Evolutionary conservation across 106 monocot genomes (phyloP), one percentile per base, ranked within the genome.

Genomic region (Dioscorea alata): DNA sequence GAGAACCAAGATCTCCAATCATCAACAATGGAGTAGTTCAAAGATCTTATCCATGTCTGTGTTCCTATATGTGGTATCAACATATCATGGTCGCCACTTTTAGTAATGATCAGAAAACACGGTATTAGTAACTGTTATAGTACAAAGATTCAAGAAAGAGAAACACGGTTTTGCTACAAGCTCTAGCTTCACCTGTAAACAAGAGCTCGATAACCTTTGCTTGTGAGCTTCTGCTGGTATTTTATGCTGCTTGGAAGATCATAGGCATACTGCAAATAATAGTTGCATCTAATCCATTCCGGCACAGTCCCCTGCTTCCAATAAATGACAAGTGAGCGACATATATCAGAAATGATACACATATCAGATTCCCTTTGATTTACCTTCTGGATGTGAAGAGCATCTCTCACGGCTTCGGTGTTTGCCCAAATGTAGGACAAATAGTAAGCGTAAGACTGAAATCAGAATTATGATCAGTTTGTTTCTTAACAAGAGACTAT

Each of bases 1-100:
- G 78, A 74, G 73, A 53, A 51, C 86, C 86, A 82, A 21, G 82
- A 71, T 73, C 86, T 61, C 82, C 86, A 86, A 9, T 76, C 71
- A 59, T 83, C 79, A 4, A 73, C 61, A 14, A 86, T 68, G 6
- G 82, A 51, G 63, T 59, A 82, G 59, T 77, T 74, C 13, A 86
- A 57, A 23, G 82, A 82, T 79, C 60, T 76, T 51, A 83, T 70
- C 86, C 86, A 86, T 63, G 59, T 53, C 23, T 69, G 65, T n/a
- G 86, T 86, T 28, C 86, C 79, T 13, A 79, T 34, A 75, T 68
- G 77, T 18, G 86, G 86, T 50, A 86, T 53, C 8, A 65, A 8
- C 33, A 80, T 0, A 57, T 86, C 86, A 63, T 79, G 75, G 22
- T 86, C 86, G 3, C 86, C 86, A 51, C 86, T 86, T 42, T 10